Base-by-base conservation (phyloP, 805 yeast genomes). In the Cyberlindnera misumaiensis region DNA sequence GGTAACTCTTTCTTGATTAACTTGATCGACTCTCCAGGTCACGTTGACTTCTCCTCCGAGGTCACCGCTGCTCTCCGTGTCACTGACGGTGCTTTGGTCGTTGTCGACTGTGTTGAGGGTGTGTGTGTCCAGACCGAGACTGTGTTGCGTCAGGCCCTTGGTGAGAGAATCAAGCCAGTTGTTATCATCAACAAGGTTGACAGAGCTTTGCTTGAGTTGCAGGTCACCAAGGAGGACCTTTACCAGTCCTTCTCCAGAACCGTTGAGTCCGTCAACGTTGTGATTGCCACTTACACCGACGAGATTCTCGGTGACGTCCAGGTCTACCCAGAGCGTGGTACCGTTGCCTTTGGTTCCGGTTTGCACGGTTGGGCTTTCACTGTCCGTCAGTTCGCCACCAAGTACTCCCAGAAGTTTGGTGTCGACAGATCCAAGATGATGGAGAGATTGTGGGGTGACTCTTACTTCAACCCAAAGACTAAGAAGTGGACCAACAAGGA, bases 331-430 rank as follows among this genome's bases (percentile, higher is more conserved):
- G 94, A 90, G 70, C 71, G 73, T 67, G 98, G 98, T 77, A 90
- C 97, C 70, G 96, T 90, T 65, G 98, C 98, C 59, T 90, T 90
- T 73, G 97, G 96, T 78, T 93, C 97, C 70, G 98, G 97, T 84
- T 79, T 90, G 67, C 98, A 90, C 82, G 98, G 98, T 73, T 90
- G 98, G 98, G 97, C 97, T 68, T 90, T 90, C 90, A 90, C 98
- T 60, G 83, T 90, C 67, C 87, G 98, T 74, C 97, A 90, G 79
- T 90, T 90, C 60, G 97, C 97, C 61, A 71, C 76, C 74, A 86
- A 96, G 77, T 90, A 93, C 82, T 80, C 96, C 69, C 88, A 89
- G 88, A 93, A 90, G 77, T 90, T 93, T 69, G 97, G 97, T 88
- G 97, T 90, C 65, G 97, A 90, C 85, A 81, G 86, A 70, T 55